Evolutionary conservation across 139 green algal genomes (phyloP).

Genomic region (Axilococcus clingmanii): DNA sequence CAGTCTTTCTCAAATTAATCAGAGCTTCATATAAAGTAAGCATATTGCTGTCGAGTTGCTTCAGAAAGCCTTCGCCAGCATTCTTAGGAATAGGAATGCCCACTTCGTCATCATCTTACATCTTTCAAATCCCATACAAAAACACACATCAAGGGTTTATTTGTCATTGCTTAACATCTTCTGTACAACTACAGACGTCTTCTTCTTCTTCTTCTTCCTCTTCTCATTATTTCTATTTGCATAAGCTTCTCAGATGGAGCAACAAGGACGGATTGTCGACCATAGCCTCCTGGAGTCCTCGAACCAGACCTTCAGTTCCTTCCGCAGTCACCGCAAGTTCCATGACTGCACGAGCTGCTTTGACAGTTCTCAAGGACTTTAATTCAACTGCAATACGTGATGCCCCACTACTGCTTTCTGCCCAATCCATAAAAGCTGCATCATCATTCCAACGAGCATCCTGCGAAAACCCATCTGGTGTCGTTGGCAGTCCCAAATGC

Average conservation of each 20-base stretch:
- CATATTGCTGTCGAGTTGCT: no score
- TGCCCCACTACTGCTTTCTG: slow-evolving; percentile 41
- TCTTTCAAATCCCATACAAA: no score
- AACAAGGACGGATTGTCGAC: slow-evolving; percentile 35
- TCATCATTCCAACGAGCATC: slow-evolving; percentile 27
- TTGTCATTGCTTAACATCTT: no score
- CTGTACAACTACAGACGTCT: no score
- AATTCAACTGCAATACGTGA: slow-evolving; percentile 54
- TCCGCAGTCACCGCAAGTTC: slow-evolving; percentile 37
- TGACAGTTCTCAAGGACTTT: slow-evolving; percentile 35
- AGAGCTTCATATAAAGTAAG: no score
- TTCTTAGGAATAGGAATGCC: no score
- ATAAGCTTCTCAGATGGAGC: slow-evolving; percentile 38
- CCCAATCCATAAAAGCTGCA: slow-evolving; percentile 59
- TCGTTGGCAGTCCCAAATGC: not conserved
- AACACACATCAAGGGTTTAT: no score
- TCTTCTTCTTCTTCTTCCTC: no score
- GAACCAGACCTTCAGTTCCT: slow-evolving; percentile 51
- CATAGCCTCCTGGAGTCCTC: slow-evolving; percentile 34
- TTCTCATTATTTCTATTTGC: slow-evolving; percentile 12
- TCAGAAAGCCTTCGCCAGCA: no score
- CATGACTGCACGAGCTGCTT: slow-evolving; percentile 29
- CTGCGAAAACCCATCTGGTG: not conserved
- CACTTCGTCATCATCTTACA: no score
- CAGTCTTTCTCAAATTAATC: no score